Evolutionary conservation across 2,329 filamentous ascomycete genomes (phyloP).

Genomic region (Aspergillus aculeatinus): DNA sequence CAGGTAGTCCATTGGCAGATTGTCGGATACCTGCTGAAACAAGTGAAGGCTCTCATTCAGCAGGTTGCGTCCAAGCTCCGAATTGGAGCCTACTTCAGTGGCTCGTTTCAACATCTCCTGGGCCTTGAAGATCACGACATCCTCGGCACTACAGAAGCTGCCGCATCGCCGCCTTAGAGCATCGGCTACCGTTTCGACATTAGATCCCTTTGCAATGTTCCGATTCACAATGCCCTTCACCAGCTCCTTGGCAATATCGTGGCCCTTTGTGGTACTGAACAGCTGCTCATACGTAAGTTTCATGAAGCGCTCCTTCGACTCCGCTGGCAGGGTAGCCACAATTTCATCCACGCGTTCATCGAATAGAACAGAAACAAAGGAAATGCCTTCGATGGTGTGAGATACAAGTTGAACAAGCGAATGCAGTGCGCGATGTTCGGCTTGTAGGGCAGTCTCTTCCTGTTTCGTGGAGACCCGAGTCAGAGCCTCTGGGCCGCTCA

Average conservation of each 20-base stretch:
- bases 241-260: constrained; percentile 86
- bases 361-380: constrained; percentile 91
- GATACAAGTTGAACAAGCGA: constrained; percentile 81
- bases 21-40: constrained; percentile 85
- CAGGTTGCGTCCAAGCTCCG: constrained; percentile 72
- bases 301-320: constrained; percentile 66
- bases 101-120: constrained; percentile 92
- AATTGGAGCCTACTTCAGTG: constrained; percentile 71
- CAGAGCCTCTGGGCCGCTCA: constrained; percentile 88
- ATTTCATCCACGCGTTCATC: constrained; percentile 92
- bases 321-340: constrained; percentile 69
- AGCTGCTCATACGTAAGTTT: constrained; percentile 83
- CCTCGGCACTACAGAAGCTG: constrained; percentile 95
- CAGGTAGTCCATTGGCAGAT: constrained; percentile 76
- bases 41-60: constrained; percentile 85
- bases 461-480: constrained; percentile 75
- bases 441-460: constrained; percentile 88
- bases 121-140: constrained; percentile 97
- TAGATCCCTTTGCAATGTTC: constrained; percentile 94
- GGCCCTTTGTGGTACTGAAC: constrained; percentile 75
- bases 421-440: constrained; percentile 88
- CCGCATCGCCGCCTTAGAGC: constrained; percentile 88
- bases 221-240: constrained; percentile 98
- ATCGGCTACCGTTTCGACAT: constrained; percentile 95
- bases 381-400: constrained; percentile 93